These are phyloP conservation scores for Salix brachista DNA, from an alignment of 345 rosid genomes.

Conservation along the genomic window DNA sequence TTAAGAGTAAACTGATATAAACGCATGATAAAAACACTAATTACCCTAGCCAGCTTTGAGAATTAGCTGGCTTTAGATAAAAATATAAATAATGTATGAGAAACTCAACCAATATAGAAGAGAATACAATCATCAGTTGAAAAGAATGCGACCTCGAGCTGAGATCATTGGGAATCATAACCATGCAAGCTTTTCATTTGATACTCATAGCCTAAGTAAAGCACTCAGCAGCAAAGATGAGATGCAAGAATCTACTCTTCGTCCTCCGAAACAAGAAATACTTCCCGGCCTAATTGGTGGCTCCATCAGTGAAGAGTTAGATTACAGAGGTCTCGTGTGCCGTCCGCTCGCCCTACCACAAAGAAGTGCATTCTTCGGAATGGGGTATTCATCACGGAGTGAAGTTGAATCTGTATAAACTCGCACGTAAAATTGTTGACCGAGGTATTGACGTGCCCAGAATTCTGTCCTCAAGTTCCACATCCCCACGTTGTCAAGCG, in stretches of 20 bases:
- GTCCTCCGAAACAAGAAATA: slow-evolving; percentile 10
- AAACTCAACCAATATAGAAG: neutral
- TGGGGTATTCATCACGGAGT: slow-evolving; percentile 60
- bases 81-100: neutral
- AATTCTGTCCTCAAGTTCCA: slow-evolving; percentile 86
- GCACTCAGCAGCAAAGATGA: slow-evolving; percentile 10
- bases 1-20: neutral
- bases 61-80: slow-evolving; percentile 7
- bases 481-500: slow-evolving; percentile 90
- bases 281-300: neutral
- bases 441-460: slow-evolving; percentile 92
- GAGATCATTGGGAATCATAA: slow-evolving; percentile 35
- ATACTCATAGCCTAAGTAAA: neutral
- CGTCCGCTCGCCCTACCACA: slow-evolving; percentile 80
- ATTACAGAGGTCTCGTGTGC: slow-evolving; percentile 65
- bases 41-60: neutral
- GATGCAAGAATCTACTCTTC: slow-evolving; percentile 26
- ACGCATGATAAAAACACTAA: neutral
- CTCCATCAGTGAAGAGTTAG: neutral
- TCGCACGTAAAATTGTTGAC: slow-evolving; percentile 78
- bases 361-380: slow-evolving; percentile 71
- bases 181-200: slow-evolving; percentile 12
- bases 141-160: slow-evolving; percentile 65
- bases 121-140: slow-evolving; percentile 16
- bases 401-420: slow-evolving; percentile 56